A percentile compares a stretch with the other conserved stretches of the same genome.
phyloP scores from a whole-genome alignment of 2,329 filamentous ascomycete genomes.

The Leptographium flavum region DNA sequence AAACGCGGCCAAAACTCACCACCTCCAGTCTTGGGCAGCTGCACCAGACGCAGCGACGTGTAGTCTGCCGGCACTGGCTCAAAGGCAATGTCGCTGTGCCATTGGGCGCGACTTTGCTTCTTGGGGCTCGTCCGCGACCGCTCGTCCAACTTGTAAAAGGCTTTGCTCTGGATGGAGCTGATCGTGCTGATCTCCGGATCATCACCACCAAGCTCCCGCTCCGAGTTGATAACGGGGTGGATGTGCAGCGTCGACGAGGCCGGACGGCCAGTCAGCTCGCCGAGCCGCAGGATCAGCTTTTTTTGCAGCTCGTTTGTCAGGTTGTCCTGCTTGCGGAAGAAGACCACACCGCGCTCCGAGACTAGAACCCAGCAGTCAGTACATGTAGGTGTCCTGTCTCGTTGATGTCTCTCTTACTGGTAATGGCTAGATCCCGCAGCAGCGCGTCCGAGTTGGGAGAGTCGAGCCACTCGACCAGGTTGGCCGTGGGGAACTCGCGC shows the following conservation, averaged over 20 bases:
- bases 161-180: slow-evolving; percentile 26
- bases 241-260: slow-evolving; percentile 27
- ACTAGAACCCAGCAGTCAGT: slow-evolving; percentile 37
- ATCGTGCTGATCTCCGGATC: slow-evolving; percentile 36
- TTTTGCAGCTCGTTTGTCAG: slow-evolving; percentile 32
- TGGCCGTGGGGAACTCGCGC: slow-evolving; percentile 21
- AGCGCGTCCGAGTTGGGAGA: slow-evolving; percentile 35
- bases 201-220: slow-evolving; percentile 29
- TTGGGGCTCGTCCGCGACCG: slow-evolving; percentile 15
- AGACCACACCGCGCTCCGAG: slow-evolving; percentile 36
- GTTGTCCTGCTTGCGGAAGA: slow-evolving; percentile 37
- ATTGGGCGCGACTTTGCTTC: slow-evolving; percentile 18
- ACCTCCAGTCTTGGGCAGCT: slow-evolving; percentile 26
- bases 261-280: slow-evolving; percentile 29
- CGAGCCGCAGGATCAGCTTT: slow-evolving; percentile 31
- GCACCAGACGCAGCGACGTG: slow-evolving; percentile 26
- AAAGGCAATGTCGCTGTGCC: slow-evolving; percentile 23
- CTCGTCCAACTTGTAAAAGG: slow-evolving; percentile 29
- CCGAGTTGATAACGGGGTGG: slow-evolving; percentile 31
- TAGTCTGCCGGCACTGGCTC: slow-evolving; percentile 32
- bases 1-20: slow-evolving; percentile 16
- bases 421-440: slow-evolving; percentile 23
- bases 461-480: slow-evolving; percentile 30
- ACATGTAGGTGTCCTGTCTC: neutral
- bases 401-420: slow-evolving; percentile 29